Conservation (phyloP, 768 basidiomycete species). For the Rhodotorula paludigena region DNA sequence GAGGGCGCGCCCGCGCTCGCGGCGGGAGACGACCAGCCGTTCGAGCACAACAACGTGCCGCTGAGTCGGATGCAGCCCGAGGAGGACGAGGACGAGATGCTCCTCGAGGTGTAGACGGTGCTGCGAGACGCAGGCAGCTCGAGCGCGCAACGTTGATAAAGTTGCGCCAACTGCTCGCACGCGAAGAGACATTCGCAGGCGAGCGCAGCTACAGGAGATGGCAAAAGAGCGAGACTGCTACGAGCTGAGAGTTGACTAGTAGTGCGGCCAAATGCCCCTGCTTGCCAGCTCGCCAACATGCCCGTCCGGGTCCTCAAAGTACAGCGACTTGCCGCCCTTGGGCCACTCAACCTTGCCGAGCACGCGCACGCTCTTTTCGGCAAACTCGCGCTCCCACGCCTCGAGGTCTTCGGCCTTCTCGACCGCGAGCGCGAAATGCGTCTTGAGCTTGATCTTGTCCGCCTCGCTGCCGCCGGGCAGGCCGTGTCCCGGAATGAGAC, state of each 20-base stretch:
- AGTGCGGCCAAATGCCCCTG: slow-evolving; percentile 34
- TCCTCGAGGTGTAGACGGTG: slow-evolving; percentile 67
- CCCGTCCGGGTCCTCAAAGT: slow-evolving; percentile 24
- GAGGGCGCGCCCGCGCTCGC: slow-evolving; percentile 16
- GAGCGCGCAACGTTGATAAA: not conserved
- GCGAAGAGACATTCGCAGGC: too few species aligned
- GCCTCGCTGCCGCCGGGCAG: not conserved
- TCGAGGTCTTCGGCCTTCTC: slow-evolving; percentile 23
- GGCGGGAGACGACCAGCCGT: slow-evolving; percentile 37
- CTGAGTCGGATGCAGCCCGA: slow-evolving; percentile 42
- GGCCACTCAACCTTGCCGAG: slow-evolving; percentile 25
- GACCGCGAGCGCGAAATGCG: slow-evolving; percentile 33
- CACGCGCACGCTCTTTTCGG: not conserved
- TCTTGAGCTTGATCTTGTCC: slow-evolving; percentile 8
- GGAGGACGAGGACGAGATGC: slow-evolving; percentile 66
- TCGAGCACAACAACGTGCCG: slow-evolving; percentile 20
- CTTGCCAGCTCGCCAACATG: slow-evolving; percentile 33
- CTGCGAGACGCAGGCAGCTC: not conserved
- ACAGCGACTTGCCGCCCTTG: slow-evolving; percentile 23
- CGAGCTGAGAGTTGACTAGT: too few species aligned
- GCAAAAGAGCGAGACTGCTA: not conserved
- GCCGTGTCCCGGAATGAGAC: slow-evolving; percentile 22
- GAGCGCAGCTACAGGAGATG: too few species aligned
- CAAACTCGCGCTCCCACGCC: slow-evolving; percentile 12
- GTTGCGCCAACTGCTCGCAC: not conserved